phyloP scores from a whole-genome alignment of 495 filamentous ascomycete species.

The Cercophora scortea region DNA sequence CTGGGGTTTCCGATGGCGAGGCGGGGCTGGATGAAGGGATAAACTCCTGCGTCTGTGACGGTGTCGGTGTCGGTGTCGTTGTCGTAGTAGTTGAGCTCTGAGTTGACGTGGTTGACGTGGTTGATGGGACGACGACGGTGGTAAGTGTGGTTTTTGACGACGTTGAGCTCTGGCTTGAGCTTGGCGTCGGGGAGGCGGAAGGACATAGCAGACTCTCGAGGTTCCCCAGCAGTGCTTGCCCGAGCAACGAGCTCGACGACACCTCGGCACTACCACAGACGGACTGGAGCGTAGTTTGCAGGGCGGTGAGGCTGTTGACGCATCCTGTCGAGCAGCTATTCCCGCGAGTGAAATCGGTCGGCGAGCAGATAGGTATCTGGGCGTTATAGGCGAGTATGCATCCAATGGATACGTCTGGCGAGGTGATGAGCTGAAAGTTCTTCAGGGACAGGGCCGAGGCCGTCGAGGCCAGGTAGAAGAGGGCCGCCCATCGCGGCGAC shows the following conservation, averaged over 20 bases:
- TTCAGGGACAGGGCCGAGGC: constrained; percentile 30
- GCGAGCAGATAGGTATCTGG: constrained; percentile 24
- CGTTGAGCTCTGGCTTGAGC: constrained; percentile 2
- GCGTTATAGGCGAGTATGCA: constrained; percentile 34
- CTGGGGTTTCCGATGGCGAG: no score
- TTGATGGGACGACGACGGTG: neutral
- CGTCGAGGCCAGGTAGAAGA: constrained; percentile 25
- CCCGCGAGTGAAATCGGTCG: constrained; percentile 25
- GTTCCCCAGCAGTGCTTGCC: constrained; percentile 24
- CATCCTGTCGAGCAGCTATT: constrained; percentile 27
- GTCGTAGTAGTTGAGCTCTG: constrained; percentile 4
- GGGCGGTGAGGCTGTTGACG: constrained; percentile 19
- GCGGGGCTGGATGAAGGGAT: no score
- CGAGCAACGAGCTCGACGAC: constrained; percentile 22
- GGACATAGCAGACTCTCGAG: constrained; percentile 30
- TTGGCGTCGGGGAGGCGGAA: neutral
- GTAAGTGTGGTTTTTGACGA: constrained; percentile 3
- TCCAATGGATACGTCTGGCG: constrained; percentile 21
- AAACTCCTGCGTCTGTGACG: no score
- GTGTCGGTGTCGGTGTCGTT: constrained; percentile 6
- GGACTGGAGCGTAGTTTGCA: constrained; percentile 14
- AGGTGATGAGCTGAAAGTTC: constrained; percentile 31
- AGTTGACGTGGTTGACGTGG: neutral
- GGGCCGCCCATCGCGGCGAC: constrained; percentile 10
- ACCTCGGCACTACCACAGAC: constrained; percentile 24